Evolutionary conservation across 2,329 filamentous ascomycete species (phyloP).

Genomic region (Penicillium frequentans): DNA sequence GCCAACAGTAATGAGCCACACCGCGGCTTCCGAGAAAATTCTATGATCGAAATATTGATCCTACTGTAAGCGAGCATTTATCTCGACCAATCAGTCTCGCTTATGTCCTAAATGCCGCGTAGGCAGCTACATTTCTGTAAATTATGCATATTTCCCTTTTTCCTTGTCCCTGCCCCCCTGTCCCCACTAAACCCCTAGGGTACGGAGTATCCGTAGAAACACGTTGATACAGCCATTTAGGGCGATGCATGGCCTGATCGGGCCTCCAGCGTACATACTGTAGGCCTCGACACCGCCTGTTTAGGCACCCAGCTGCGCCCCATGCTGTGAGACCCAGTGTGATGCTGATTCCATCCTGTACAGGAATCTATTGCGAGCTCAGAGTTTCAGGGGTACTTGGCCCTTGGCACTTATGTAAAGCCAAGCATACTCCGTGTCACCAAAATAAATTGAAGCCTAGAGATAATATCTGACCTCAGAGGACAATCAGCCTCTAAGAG

Average conservation of each 20-base stretch:
- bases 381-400: background rate
- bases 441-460: background rate
- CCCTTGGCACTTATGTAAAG: background rate
- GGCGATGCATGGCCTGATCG: background rate
- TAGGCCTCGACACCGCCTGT: background rate
- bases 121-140: background rate
- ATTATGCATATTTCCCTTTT: background rate
- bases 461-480: background rate
- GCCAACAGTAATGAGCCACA: background rate
- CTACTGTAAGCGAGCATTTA: background rate
- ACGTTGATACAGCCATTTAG: background rate
- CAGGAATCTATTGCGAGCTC: background rate
- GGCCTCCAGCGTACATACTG: background rate
- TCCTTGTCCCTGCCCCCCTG: background rate
- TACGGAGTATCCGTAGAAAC: background rate
- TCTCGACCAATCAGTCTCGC: background rate
- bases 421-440: background rate
- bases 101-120: background rate
- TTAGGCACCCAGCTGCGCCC: background rate
- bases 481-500: too few species aligned
- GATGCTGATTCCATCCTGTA: background rate
- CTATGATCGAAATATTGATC: background rate
- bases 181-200: background rate
- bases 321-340: background rate
- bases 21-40: background rate